A percentile compares a stretch with the other conserved stretches of the same genome.
phyloP scores from a whole-genome alignment of 768 basidiomycete species.

The Royoungia palumana region DNA sequence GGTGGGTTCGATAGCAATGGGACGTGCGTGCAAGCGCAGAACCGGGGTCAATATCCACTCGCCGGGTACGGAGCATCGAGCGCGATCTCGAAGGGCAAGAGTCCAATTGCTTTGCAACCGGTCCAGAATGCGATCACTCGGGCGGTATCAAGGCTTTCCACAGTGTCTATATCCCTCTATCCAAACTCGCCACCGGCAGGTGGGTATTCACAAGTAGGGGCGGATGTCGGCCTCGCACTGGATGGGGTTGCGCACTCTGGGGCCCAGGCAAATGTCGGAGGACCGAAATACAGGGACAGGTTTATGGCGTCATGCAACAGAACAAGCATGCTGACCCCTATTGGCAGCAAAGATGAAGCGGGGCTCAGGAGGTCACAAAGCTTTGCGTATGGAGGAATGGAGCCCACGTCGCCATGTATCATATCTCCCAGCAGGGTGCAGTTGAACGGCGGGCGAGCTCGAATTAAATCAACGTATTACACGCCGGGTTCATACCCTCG shows the following conservation, averaged over 20 bases:
- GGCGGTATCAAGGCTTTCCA: conserved; percentile 39
- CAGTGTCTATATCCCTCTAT: conserved; percentile 47
- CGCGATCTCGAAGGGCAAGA: conserved; percentile 21
- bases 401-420: conserved; percentile 42
- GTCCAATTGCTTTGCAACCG: conserved; percentile 36
- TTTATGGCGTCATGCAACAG: conserved; percentile 17
- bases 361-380: conserved; percentile 32
- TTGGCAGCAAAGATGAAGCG: conserved; percentile 18
- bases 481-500: conserved; percentile 53
- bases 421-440: conserved; percentile 20
- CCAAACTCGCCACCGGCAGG: conserved; percentile 43
- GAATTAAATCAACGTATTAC: conserved; percentile 69
- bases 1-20: conserved; percentile 4
- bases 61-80: conserved; percentile 24
- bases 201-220: conserved; percentile 20
- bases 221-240: conserved; percentile 35
- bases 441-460: conserved; percentile 52
- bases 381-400: conserved; percentile 54
- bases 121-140: conserved; percentile 40
- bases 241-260: conserved; percentile 41
- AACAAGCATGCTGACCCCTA: conserved; percentile 20
- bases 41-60: conserved; percentile 22
- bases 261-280: conserved; percentile 31
- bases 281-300: conserved; percentile 35
- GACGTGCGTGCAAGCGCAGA: conserved; percentile 14